A percentile compares a stretch with the other conserved stretches of the same genome.
These are phyloP conservation scores for Pseudomicrostroma phylloplanum DNA, from an alignment of 1,284 basidiomycete genomes.

Conservation along the genomic window DNA sequence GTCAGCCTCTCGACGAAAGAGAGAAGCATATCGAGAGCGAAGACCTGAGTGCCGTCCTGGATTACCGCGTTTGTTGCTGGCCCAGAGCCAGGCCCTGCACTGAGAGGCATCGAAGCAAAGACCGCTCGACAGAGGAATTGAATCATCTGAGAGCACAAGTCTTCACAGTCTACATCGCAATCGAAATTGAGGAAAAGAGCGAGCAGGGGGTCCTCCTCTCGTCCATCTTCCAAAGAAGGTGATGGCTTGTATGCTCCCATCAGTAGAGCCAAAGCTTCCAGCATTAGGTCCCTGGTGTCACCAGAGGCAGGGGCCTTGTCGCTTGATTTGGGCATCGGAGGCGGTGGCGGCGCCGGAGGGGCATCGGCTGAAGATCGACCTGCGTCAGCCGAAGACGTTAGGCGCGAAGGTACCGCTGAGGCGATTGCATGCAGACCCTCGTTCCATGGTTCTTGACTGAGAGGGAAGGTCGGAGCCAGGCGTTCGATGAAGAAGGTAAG, in stretches of 20 bases:
- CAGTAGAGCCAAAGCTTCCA: constrained; percentile 79
- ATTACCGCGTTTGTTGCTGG: constrained; percentile 59
- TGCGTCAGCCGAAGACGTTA: constrained; percentile 51
- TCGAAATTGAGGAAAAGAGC: constrained; percentile 95
- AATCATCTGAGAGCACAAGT: constrained; percentile 84
- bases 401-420: constrained; percentile 19
- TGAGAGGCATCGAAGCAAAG: constrained; percentile 56
- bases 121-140: constrained; percentile 65
- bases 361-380: constrained; percentile 20
- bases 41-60: constrained; percentile 72
- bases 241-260: constrained; percentile 58
- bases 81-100: constrained; percentile 59
- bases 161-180: constrained; percentile 92
- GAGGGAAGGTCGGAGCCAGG: constrained; percentile 55
- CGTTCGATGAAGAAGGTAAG: constrained; percentile 87
- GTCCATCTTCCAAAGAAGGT: constrained; percentile 15
- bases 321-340: constrained; percentile 57
- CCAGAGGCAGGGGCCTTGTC: constrained; percentile 62
- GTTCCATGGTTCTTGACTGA: constrained; percentile 48
- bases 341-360: constrained; percentile 56
- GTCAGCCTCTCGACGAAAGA: constrained; percentile 84
- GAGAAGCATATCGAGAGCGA: constrained; percentile 82
- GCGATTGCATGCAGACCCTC: constrained; percentile 52
- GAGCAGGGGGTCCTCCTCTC: constrained; percentile 74
- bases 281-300: constrained; percentile 79